A percentile compares a stretch with the other conserved stretches of the same genome.
These are phyloP conservation scores for Carex arenaria DNA, from an alignment of 202 grass and related monocot genomes.

Conservation along the genomic window DNA sequence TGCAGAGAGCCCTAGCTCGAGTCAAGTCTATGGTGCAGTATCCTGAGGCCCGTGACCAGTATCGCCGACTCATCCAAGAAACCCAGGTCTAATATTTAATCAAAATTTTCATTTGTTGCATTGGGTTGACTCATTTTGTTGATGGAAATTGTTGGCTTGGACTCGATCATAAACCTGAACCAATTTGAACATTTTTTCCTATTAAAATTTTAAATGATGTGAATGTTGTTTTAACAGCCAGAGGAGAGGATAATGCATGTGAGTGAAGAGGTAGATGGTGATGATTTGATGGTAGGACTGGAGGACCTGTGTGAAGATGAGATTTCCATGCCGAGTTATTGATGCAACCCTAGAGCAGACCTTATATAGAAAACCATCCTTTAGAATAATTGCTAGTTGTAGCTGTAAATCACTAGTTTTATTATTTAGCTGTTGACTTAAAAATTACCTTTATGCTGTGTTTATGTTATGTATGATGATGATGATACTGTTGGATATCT, in stretches of 20 bases:
- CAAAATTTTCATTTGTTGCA: background rate
- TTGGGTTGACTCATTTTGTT: background rate
- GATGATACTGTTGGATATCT: slow-evolving; percentile 6
- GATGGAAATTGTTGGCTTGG: background rate
- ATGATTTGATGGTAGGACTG: slow-evolving; percentile 70
- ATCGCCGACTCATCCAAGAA: slow-evolving; percentile 48
- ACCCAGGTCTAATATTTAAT: background rate
- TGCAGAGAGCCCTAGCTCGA: slow-evolving; percentile 76
- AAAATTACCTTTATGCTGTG: background rate
- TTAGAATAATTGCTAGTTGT: slow-evolving; percentile 33
- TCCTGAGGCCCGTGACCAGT: slow-evolving; percentile 98
- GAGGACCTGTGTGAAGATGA: slow-evolving; percentile 55
- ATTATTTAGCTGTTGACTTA: slow-evolving; percentile 7
- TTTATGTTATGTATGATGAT: slow-evolving; percentile 7
- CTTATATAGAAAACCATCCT: slow-evolving; percentile 14
- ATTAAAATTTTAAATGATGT: background rate
- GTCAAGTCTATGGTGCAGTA: slow-evolving; percentile 97
- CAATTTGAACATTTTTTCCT: background rate
- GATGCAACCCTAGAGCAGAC: background rate
- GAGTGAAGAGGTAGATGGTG: slow-evolving; percentile 23
- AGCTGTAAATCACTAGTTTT: slow-evolving; percentile 24
- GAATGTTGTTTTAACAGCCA: slow-evolving; percentile 37
- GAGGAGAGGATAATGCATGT: slow-evolving; percentile 49
- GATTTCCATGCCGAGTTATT: slow-evolving; percentile 30
- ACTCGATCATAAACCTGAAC: background rate